Base-by-base conservation (phyloP, 176 grass and related monocot species). In the Aegilops sharonensis region DNA sequence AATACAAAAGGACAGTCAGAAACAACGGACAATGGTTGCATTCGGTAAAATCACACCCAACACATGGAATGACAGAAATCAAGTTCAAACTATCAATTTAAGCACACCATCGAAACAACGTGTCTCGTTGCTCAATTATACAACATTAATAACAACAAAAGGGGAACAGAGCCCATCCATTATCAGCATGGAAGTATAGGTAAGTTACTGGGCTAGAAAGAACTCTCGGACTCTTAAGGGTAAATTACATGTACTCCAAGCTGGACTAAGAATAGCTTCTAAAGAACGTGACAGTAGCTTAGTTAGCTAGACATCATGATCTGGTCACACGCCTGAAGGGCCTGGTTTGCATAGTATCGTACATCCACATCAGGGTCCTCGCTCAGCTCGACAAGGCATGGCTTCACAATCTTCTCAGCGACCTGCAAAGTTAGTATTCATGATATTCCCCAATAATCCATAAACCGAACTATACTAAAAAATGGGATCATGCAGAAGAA, bases 351-450 rank as follows among this genome's bases (percentile, higher is more conserved):
- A 37, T 87, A 98, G 87, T 89, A 92, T 72, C 96, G 85, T 65
- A 98, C 96, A 78, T 98, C 96, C 20, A 98, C 93, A 80, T 98
- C 96, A 29, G 96, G 96, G 80, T 98, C 96, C 91, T 98, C 96
- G 9, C 88, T 94, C n/a, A 98, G 93, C 79, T 98, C 96, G 13
- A 95, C 88, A 18, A 98, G 88, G 72, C 96, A 98, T 63, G 93
- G 93, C 34, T 92, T 93, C 84, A 98, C 66, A 2, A 25, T 88
- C 82, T 91, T 89, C 54, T 98, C 96, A 25, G 89, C 93, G 29
- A 93, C 91, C 95, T 95, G 82, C 17, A 75, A 60, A 64, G 65
- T 32, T 57, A 30, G 36, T 65, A 86, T 88, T 81, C 52, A 84
- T 87, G 56, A 84, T 60, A 84, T 85, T 70, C 82, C 35, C 81